Base-by-base conservation (phyloP, 768 basidiomycete species). In the Termitomyces sp. region DNA sequence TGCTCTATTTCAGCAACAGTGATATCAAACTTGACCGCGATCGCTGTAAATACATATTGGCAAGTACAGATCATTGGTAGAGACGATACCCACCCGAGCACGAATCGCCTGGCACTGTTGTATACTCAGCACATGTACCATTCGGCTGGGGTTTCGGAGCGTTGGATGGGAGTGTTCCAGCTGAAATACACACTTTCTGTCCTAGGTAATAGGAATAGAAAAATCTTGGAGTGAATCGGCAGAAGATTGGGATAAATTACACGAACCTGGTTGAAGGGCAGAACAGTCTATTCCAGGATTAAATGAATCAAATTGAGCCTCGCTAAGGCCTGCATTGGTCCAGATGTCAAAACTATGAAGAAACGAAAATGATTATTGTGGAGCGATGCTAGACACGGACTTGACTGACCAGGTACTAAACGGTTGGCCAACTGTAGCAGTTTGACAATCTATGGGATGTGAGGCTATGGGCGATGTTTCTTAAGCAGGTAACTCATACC, bases 51-150 rank as follows among this genome's bases (percentile, higher is more conserved):
- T 29, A 47, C 11, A 37, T n/a, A 34, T 27, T 35, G 40, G 46
- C 27, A 25, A 40, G 16, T 10, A 57, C 8, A 21, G 25, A 45
- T 8, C 25, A 35, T 14, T 23, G 21, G 19, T n/a, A 16, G 37
- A 32, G 50, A 27, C 44, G 21, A 45, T 12, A 38, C 56, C 23
- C n/a, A 60, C 59, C 45, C 5, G 58, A 29, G 32, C 63, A 64
- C 5, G 51, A 61, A 38, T 61, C 62, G 14, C 43, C 46, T 4
- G 58, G 19, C 9, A 56, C 62, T 1, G 54, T 47, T 1, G 58
- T 61, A 35, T 66, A 64, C 50, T 60, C 54, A 2, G 64, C 60
- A 35, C 63, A 64, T 5, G 59, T 47, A 16, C 63, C 63, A 58
- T 64, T 56, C 19, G 54, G 55, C 32, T 53, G 46, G n/a, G 51